A percentile compares a stretch with the other conserved stretches of the same genome.
phyloP scores from a whole-genome alignment of 2,329 filamentous ascomycete species.

The Epichloe coenophiala region DNA sequence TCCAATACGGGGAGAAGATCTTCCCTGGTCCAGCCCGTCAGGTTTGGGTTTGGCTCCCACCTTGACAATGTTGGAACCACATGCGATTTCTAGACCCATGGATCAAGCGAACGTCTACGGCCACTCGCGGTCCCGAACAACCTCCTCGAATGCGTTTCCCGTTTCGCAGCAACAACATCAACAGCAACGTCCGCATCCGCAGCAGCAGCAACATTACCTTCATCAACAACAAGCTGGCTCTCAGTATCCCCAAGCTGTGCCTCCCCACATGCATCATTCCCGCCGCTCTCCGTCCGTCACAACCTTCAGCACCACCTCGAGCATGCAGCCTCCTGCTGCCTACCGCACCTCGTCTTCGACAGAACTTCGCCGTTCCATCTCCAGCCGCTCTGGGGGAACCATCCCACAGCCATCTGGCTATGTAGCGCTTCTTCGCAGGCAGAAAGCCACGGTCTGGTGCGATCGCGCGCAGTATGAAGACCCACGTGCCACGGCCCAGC shows the following conservation, averaged over 20 bases:
- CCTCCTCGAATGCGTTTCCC: constrained; percentile 40
- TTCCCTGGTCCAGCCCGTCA: neutral
- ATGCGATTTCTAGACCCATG: constrained; percentile 18
- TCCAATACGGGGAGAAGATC: neutral
- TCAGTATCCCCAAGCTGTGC: constrained; percentile 5
- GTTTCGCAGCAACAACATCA: constrained; percentile 16
- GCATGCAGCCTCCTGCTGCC: constrained; percentile 44
- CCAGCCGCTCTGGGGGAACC: constrained; percentile 55
- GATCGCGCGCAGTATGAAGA: constrained; percentile 89
- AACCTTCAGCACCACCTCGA: constrained; percentile 58
- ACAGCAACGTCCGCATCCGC: constrained; percentile 19
- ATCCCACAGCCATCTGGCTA: constrained; percentile 57
- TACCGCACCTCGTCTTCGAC: constrained; percentile 41
- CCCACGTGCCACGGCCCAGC: constrained; percentile 66
- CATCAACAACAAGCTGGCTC: constrained; percentile 14
- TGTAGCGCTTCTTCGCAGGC: constrained; percentile 87
- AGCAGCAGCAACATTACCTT: constrained; percentile 15
- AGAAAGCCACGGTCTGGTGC: constrained; percentile 98
- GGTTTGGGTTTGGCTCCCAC: neutral
- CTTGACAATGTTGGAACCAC: constrained; percentile 19
- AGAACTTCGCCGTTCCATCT: constrained; percentile 64
- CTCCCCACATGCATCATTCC: constrained; percentile 12
- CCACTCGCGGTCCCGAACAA: constrained; percentile 43
- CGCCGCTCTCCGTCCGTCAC: constrained; percentile 53
- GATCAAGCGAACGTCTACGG: constrained; percentile 28